Evolutionary conservation across 2,329 filamentous ascomycete species (phyloP), one percentile per base, ranked within the genome.

Genomic region (Fusarium bactridioides): DNA sequence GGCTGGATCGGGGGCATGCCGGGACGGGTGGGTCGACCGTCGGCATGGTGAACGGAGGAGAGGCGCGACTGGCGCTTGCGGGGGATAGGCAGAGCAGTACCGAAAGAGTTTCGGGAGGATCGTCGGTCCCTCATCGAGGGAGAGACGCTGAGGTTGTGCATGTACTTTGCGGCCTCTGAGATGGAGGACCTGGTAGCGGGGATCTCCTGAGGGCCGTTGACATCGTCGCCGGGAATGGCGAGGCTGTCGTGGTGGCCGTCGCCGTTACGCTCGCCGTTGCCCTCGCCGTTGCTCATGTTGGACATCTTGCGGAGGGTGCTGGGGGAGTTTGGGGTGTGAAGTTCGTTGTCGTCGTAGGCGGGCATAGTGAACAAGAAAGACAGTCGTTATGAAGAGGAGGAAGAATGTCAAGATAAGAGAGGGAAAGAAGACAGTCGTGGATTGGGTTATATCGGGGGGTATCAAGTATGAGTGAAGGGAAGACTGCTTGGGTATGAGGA

Each of bases 71-170:
- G 87, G 75, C 91, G 88, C 81, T 92, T 92, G 50, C 90, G 85
- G 54, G 92, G 92, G 75, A 94, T 94, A 58, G 92, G 92, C 21
- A 94, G 87, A 25, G 91, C 88, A 54, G 90, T 86, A 70, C 92
- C 92, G 78, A 94, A 94, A 23, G 91, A 94, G 87, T 94, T 94
- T 71, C 92, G 89, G 25, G 92, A 94, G 51, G 88, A 86, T 73
- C 92, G 84, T 69, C 92, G 86, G 73, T 92, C 89, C 80, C 86
- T 90, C 84, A 89, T 89, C 12, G 91, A 93, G 21, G 91, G 91
- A 19, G 87, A 84, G 50, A 91, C 83, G 77, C 90, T 92, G 77
- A 94, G 84, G 77, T 88, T 90, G 86, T 94, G 92, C 91, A 94
- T 93, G 82, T 91, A 91, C 74, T 87, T 85, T 48, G 87, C 83